A percentile compares a stretch with the other conserved stretches of the same genome.
These are phyloP conservation scores for Kazachstania bromeliacearum DNA, from an alignment of 805 yeast genomes.

Conservation along the genomic window DNA sequence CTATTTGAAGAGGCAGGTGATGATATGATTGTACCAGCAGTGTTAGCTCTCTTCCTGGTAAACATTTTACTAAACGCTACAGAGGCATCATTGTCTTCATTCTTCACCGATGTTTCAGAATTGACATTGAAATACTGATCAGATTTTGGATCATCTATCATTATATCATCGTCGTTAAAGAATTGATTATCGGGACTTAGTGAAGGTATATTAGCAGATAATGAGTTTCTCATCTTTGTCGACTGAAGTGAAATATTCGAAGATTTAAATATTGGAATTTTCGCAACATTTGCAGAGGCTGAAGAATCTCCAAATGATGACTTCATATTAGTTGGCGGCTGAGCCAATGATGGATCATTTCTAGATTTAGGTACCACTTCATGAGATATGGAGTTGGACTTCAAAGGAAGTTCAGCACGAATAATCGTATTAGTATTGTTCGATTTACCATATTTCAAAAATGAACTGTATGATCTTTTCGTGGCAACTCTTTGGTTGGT, in stretches of 20 bases:
- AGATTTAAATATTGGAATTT: too few relatives aligned
- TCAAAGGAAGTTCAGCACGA: not conserved
- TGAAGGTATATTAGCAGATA: not conserved
- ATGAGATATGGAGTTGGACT: conserved; percentile 2
- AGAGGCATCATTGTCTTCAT: conserved; percentile 30
- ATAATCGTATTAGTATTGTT: not conserved
- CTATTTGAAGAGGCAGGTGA: conserved; percentile 2
- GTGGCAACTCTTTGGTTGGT: not conserved
- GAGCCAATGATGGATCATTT: conserved; percentile 11
- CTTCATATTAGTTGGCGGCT: conserved; percentile 6
- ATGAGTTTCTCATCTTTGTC: not conserved
- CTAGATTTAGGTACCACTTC: conserved; percentile 23
- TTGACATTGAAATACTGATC: not conserved
- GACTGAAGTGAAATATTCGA: too few relatives aligned
- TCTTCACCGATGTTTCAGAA: not conserved
- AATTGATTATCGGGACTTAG: not conserved
- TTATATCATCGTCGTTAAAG: not conserved
- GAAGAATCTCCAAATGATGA: not conserved
- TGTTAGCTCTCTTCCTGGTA: conserved; percentile 25
- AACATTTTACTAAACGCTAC: conserved; percentile 29
- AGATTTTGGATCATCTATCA: not conserved
- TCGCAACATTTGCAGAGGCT: not conserved
- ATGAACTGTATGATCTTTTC: conserved; percentile 15
- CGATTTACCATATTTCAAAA: conserved; percentile 15
- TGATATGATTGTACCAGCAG: conserved; percentile 20